Evolutionary conservation across 1,284 basidiomycete genomes (phyloP), one percentile per base, ranked within the genome.

Genomic region (Puccinia polysora): DNA sequence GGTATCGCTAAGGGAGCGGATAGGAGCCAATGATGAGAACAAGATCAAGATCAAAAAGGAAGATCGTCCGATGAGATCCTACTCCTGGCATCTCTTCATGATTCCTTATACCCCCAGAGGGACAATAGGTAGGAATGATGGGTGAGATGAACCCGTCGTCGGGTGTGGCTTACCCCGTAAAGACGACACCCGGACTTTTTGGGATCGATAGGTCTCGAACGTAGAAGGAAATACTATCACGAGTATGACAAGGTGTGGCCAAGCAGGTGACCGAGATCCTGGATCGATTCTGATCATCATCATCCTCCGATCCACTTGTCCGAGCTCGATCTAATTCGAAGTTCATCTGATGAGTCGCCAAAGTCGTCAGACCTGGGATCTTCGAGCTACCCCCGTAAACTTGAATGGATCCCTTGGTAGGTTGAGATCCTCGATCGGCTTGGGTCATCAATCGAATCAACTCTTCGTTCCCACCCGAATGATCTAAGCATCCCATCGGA

Each of bases 241-340:
- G 90, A 0, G 95, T 97, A 80, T 97, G 95, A 81, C 93, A 96
- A 0, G 94, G 95, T 0, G 94, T 98, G 14, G 90, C 88, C 20
- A 93, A 81, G 47, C 74, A 75, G 4, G 64, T 75, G 36, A 78
- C 77, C 6, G 83, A 87, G 81, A 95, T 84, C 60, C 23, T 2
- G n/a, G 36, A 36, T 83, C 82, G 72, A 91, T 85, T 73, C 84
- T 83, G n/a, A 86, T 82, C 2, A 20, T 38, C 56, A 20, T n/a
- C 56, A n/a, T 59, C 28, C 14, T 38, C 56, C n/a, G 20, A n/a
- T n/a, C n/a, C n/a, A n/a, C n/a, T n/a, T n/a, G n/a, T n/a, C n/a
- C n/a, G n/a, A n/a, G n/a, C 88, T 89, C 38, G 30, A 20, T 34
- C 53, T 36, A 93, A 79, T 34, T 81, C 85, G 78, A 94, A 89